These are phyloP conservation scores for Hyaloscypha bicolor DNA, from an alignment of 495 filamentous ascomycete species.

Conservation along the genomic window DNA sequence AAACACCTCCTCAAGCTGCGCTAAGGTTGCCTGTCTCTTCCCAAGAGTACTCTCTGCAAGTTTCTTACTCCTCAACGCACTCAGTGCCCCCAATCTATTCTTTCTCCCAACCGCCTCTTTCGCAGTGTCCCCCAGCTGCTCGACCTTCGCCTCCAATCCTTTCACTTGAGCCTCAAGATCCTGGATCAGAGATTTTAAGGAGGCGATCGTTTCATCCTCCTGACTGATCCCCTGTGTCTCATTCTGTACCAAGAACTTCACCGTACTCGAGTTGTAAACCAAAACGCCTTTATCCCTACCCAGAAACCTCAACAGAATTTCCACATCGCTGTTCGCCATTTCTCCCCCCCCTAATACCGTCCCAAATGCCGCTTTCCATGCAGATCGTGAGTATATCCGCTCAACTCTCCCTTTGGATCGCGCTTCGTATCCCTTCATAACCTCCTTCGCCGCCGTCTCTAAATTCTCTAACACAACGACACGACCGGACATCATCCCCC, in stretches of 20 bases:
- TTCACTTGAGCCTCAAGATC: slow-evolving; percentile 61
- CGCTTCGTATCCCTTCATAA: slow-evolving; percentile 49
- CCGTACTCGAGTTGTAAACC: slow-evolving; percentile 67
- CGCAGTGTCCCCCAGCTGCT: slow-evolving; percentile 61
- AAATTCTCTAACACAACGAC: slow-evolving; percentile 64
- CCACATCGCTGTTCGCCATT: slow-evolving; percentile 66
- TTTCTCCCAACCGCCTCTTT: slow-evolving; percentile 68
- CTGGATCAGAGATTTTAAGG: slow-evolving; percentile 67
- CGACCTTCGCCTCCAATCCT: slow-evolving; percentile 53
- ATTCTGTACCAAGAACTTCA: slow-evolving; percentile 67
- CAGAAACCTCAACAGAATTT: slow-evolving; percentile 71
- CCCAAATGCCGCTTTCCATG: slow-evolving; percentile 62
- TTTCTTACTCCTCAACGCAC: slow-evolving; percentile 82
- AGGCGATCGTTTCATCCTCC: slow-evolving; percentile 80
- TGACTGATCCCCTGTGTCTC: slow-evolving; percentile 57
- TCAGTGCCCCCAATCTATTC: slow-evolving; percentile 72
- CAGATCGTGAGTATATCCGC: slow-evolving; percentile 65
- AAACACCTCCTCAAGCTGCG: slow-evolving; percentile 82
- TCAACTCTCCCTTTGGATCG: slow-evolving; percentile 41
- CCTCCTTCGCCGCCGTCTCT: slow-evolving; percentile 51
- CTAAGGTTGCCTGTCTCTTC: slow-evolving; percentile 67
- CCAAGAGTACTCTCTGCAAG: slow-evolving; percentile 70
- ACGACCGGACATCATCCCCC: slow-evolving; percentile 52
- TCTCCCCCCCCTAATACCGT: slow-evolving; percentile 51
- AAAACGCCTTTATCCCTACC: slow-evolving; percentile 66